phyloP scores from a whole-genome alignment of 306 rosid genomes.

The Trifolium pratense region DNA sequence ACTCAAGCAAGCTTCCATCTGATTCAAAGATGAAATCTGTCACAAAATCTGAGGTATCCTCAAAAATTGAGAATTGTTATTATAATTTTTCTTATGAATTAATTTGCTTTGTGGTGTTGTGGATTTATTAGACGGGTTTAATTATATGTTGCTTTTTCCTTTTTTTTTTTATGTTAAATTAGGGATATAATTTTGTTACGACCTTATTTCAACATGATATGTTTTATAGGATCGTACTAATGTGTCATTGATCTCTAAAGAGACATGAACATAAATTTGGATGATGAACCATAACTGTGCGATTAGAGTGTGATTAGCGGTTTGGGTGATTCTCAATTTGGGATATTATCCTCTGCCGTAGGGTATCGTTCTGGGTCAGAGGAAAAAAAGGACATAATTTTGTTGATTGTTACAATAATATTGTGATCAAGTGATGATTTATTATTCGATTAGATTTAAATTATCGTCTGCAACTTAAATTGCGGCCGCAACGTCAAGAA shows the following conservation, averaged over 20 bases:
- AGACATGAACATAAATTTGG: no score
- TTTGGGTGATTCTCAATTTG: no score
- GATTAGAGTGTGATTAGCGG: no score
- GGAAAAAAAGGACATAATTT: slow-evolving; percentile 11
- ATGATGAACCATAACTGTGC: no score
- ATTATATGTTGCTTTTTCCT: neutral
- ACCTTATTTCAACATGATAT: no score
- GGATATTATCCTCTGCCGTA: no score
- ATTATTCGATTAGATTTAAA: neutral
- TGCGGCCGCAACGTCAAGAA: neutral
- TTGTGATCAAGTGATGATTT: neutral
- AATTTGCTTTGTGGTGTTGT: neutral
- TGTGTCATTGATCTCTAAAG: no score
- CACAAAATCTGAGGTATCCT: slow-evolving; percentile 68
- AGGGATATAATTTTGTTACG: slow-evolving; percentile 13
- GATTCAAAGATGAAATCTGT: slow-evolving; percentile 65
- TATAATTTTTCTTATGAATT: slow-evolving; percentile 12
- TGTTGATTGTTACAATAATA: neutral
- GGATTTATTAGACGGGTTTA: neutral
- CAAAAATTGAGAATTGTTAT: no score
- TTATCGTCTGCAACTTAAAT: neutral
- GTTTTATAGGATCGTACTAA: no score
- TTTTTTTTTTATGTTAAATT: neutral
- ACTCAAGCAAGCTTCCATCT: slow-evolving; percentile 55
- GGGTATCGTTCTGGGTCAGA: no score